These are phyloP conservation scores for Diaporthe sp. DNA, from an alignment of 2,329 filamentous ascomycete species.

Conservation along the genomic window DNA sequence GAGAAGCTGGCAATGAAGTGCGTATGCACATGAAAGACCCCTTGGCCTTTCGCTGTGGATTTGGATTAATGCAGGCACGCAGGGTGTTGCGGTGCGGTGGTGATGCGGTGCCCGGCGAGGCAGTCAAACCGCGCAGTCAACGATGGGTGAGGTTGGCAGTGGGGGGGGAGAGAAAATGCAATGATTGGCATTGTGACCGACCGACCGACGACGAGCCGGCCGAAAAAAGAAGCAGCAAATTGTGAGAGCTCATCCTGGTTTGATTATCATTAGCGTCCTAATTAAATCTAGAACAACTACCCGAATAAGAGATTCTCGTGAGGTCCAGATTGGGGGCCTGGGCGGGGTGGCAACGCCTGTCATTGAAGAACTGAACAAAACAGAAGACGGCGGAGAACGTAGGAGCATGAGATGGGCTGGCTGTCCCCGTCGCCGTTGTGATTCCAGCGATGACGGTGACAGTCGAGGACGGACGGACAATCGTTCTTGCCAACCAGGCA, in stretches of 20 bases:
- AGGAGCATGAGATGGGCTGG: not conserved
- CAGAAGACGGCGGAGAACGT: not conserved
- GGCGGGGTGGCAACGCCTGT: not conserved
- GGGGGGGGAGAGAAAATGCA: conserved; percentile 5
- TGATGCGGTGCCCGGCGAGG: not conserved
- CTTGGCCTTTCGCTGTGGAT: not conserved
- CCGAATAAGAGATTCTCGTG: conserved; percentile 28
- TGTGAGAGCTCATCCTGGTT: conserved; percentile 31
- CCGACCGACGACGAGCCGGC: conserved; percentile 24
- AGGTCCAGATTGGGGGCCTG: conserved; percentile 24
- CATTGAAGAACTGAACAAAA: not conserved
- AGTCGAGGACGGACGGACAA: not conserved
- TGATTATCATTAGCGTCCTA: conserved; percentile 32
- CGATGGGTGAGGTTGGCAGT: conserved; percentile 21
- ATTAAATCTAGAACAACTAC: conserved; percentile 28
- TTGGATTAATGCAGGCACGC: not conserved
- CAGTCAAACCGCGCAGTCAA: not conserved
- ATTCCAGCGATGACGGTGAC: not conserved
- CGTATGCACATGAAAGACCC: not conserved
- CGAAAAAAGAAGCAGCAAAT: conserved; percentile 35
- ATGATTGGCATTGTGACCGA: conserved; percentile 29
- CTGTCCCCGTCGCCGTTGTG: not conserved
- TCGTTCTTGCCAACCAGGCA: no score
- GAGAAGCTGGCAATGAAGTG: not conserved
- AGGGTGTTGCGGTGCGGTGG: not conserved